phyloP scores from a whole-genome alignment of 257 asterid species.

The Nicotiana otophora region DNA sequence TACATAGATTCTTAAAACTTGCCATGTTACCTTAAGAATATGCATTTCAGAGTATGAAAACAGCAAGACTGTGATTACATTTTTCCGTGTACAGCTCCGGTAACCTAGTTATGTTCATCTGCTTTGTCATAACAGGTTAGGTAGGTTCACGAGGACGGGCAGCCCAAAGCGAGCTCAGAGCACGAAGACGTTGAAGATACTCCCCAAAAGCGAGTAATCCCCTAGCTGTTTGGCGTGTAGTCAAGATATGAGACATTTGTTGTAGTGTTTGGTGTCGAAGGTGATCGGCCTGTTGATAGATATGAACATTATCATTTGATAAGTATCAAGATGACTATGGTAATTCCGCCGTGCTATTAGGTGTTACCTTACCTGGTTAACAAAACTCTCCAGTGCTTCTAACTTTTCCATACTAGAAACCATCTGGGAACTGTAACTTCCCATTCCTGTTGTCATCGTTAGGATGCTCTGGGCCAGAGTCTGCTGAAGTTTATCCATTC shows the following conservation, averaged over 20 bases:
- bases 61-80: neutral
- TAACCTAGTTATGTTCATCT: neutral
- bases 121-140: slow-evolving; percentile 1
- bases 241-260: slow-evolving; percentile 32
- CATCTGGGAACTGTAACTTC: slow-evolving; percentile 52
- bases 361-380: slow-evolving; percentile 52
- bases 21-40: neutral
- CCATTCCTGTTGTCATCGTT: slow-evolving; percentile 46
- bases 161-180: slow-evolving; percentile 31
- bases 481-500: slow-evolving; percentile 88
- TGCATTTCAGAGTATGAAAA: neutral
- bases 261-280: slow-evolving; percentile 35
- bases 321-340: neutral
- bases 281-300: slow-evolving; percentile 38
- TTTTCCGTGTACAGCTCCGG: neutral
- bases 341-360: neutral
- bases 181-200: slow-evolving; percentile 36
- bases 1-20: neutral
- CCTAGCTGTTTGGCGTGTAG: slow-evolving; percentile 34
- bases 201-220: slow-evolving; percentile 41
- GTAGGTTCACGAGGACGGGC: slow-evolving; percentile 31
- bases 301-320: neutral
- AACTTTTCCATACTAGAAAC: slow-evolving; percentile 61
- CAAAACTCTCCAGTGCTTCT: slow-evolving; percentile 60
- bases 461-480: slow-evolving; percentile 61